A percentile compares a stretch with the other conserved stretches of the same genome.
Conservation (phyloP, 257 asterid species). For the Ligustrum vulgare region DNA sequence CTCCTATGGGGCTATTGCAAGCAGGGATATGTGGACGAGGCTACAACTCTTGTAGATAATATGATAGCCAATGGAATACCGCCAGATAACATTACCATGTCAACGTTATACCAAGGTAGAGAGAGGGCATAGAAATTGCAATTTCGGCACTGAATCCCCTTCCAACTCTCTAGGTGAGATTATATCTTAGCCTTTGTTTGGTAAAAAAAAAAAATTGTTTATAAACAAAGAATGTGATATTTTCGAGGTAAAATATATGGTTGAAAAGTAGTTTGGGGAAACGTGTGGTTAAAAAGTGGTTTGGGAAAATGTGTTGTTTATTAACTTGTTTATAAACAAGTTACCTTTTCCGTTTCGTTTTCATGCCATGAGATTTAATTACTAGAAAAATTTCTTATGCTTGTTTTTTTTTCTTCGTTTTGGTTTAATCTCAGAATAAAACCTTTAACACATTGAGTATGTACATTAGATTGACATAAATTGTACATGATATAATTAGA, state of each 20-base stretch:
- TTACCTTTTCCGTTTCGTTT: not conserved
- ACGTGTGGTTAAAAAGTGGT: no score
- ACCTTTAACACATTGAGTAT: not conserved
- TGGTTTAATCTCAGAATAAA: not conserved
- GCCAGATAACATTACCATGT: conserved; percentile 42
- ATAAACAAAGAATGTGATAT: no score
- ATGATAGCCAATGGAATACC: conserved; percentile 57
- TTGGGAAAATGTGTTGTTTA: no score
- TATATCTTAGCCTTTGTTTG: not conserved
- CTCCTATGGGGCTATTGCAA: conserved; percentile 68
- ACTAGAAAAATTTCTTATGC: not conserved
- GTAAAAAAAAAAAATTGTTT: no score
- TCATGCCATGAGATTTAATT: not conserved
- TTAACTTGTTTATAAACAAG: no score
- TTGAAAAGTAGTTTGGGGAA: no score
- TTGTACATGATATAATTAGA: not conserved
- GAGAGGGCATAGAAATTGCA: conserved; percentile 37
- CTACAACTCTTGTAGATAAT: conserved; percentile 44
- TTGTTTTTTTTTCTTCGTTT: not conserved
- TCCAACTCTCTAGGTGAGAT: conserved; percentile 19
- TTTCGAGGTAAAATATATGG: no score
- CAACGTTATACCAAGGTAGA: conserved; percentile 33
- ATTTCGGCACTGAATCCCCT: conserved; percentile 26
- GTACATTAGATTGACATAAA: not conserved
- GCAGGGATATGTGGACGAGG: conserved; percentile 55